Conservation (phyloP, 2,329 filamentous ascomycete genomes). For the Penicillium sp. region DNA sequence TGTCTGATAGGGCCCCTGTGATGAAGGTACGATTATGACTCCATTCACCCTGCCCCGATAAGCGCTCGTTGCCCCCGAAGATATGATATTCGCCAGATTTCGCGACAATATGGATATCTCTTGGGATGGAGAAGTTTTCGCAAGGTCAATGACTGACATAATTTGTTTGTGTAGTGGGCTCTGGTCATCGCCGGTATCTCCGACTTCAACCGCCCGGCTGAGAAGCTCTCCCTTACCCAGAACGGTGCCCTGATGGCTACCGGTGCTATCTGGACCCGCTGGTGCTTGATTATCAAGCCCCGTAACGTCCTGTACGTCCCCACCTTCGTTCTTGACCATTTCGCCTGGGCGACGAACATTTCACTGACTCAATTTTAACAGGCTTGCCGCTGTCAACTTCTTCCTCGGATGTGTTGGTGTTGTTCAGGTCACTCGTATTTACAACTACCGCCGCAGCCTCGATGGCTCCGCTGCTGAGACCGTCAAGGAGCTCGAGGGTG, state of each 20-base stretch:
- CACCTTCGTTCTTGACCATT: background rate
- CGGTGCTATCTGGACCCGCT: conserved; percentile 95
- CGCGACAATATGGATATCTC: background rate
- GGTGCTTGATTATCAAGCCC: conserved; percentile 97
- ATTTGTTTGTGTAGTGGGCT: conserved; percentile 65
- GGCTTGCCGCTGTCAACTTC: conserved; percentile 95
- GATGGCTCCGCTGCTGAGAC: conserved; percentile 49
- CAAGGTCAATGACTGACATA: conserved; percentile 3
- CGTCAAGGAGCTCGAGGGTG: conserved; percentile 40
- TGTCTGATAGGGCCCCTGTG: conserved; percentile 72
- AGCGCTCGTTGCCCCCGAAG: background rate
- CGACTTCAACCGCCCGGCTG: conserved; percentile 86
- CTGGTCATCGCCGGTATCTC: conserved; percentile 89
- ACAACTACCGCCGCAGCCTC: conserved; percentile 59
- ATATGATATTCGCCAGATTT: background rate
- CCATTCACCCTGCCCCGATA: background rate
- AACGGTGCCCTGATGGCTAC: conserved; percentile 88
- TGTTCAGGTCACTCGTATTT: conserved; percentile 78
- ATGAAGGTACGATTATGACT: conserved; percentile 66
- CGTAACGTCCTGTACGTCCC: conserved; percentile 77
- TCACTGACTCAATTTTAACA: conserved; percentile 35
- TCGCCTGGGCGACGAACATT: background rate
- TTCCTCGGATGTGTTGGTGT: conserved; percentile 88
- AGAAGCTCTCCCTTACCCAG: conserved; percentile 90
- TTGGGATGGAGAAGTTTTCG: background rate